Evolutionary conservation across 2,329 filamentous ascomycete genomes (phyloP).

Genomic region (Coniochaeta prunicola): DNA sequence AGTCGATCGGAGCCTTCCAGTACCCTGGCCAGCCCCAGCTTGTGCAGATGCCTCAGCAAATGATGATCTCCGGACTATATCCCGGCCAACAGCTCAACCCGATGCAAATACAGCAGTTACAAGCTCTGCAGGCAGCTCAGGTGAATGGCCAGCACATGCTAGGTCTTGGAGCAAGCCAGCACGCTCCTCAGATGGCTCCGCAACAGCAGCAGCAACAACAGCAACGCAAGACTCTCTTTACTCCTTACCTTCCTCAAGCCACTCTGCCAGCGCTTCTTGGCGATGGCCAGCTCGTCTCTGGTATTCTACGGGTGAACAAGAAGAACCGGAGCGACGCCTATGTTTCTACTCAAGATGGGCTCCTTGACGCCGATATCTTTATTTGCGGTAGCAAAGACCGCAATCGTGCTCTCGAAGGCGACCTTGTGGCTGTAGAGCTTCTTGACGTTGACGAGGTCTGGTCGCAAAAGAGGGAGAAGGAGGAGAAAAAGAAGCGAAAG

Average conservation of each 20-base stretch:
- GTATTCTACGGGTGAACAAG: constrained; percentile 97
- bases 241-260: constrained; percentile 92
- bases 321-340: constrained; percentile 99
- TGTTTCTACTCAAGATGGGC: constrained; percentile 80
- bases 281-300: constrained; percentile 90
- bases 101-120: constrained; percentile 81
- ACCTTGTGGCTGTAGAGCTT: constrained; percentile 90
- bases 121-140: constrained; percentile 84
- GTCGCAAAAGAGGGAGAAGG: constrained; percentile 97
- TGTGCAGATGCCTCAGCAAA: constrained; percentile 77
- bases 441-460: constrained; percentile 98
- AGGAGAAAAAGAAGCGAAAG: constrained; percentile 99
- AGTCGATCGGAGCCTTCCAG: constrained; percentile 78
- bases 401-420: constrained; percentile 92
- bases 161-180: constrained; percentile 62
- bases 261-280: constrained; percentile 83
- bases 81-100: constrained; percentile 79
- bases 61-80: constrained; percentile 82
- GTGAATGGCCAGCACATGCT: constrained; percentile 71
- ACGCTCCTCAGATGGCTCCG: constrained; percentile 58
- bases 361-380: constrained; percentile 95
- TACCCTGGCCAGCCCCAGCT: constrained; percentile 83
- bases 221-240: constrained; percentile 97
- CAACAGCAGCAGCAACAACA: constrained; percentile 61
- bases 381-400: constrained; percentile 99